Percentiles rank a stretch among this genome's conserved stretches.
These are phyloP conservation scores for Aphanomyces invadans DNA, from an alignment of 352 stramenopile species.

Conservation along the genomic window DNA sequence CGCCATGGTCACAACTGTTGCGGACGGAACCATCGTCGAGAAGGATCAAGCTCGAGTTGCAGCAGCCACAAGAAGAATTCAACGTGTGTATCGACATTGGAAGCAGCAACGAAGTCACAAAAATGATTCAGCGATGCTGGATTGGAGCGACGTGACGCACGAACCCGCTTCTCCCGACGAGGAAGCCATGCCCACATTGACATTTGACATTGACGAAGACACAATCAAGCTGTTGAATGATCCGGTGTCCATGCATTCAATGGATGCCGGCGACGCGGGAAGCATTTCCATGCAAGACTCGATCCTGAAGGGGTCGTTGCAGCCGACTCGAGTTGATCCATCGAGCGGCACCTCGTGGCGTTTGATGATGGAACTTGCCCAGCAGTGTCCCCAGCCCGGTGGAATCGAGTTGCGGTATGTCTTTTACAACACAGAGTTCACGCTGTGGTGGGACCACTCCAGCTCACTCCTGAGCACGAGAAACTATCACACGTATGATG, in stretches of 20 bases:
- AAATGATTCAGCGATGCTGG: neutral
- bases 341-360: neutral
- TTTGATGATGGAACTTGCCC: neutral
- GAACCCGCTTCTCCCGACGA: neutral
- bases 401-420: conserved; percentile 6
- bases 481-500: conserved; percentile 7
- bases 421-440: neutral
- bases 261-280: neutral
- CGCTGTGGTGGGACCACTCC: conserved; percentile 14
- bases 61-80: neutral
- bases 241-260: too few relatives aligned
- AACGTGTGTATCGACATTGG: neutral
- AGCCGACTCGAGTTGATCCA: too few relatives aligned
- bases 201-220: conserved; percentile 3
- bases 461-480: neutral
- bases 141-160: neutral
- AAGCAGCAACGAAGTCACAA: neutral
- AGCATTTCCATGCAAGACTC: neutral
- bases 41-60: too few relatives aligned
- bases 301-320: too few relatives aligned
- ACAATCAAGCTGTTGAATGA: conserved; percentile 2
- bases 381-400: neutral
- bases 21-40: too few relatives aligned
- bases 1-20: too few relatives aligned
- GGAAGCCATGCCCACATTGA: neutral